Base-by-base conservation (phyloP, 2,329 filamentous ascomycete species). In the Colletotrichum viniferum region DNA sequence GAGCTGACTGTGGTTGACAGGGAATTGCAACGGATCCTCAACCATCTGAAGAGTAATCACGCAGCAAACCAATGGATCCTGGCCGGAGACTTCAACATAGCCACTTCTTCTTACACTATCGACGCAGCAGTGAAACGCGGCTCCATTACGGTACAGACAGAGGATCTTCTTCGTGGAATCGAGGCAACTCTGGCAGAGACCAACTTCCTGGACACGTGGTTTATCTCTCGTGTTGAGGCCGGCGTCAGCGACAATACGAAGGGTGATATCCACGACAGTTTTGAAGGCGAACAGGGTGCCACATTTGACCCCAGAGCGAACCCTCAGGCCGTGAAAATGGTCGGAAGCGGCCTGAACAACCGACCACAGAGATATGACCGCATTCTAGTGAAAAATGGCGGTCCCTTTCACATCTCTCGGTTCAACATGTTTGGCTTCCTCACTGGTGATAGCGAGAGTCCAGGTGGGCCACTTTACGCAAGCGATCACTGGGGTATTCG, bases 331-430 rank as follows among this genome's bases (percentile, higher is more conserved):
- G 86, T 88, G 2, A 84, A 86, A 13, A 87, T 87, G 5, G 87
- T 89, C 2, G 85, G 85, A 4, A 84, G 80, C 61, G 86, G 87
- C 2, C 82, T 85, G 62, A 87, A 90, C 63, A 88, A 88, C 77
- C 86, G 91, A 24, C 92, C 92, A 3, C 92, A 94, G 79, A 84
- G 93, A 63, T 94, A 94, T 76, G 92, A 94, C 78, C 87, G 92
- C 38, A 91, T 94, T 60, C 82, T 93, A 4, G 81, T 92, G 38
- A 89, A 86, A 60, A 83, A 84, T 8, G 82, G 85, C 18, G 85
- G 81, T 5, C 55, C 80, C 3, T 80, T 90, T 7, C 79, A 81
- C 18, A 81, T 90, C 3, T 76, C 79, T 4, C 80, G 83, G 0
- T 93, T 92, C 82, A 91, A 91, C 77, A 86, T 88, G 79, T 93